Evolutionary conservation across 768 basidiomycete species (phyloP).

Genomic region (Trametes coccinea): DNA sequence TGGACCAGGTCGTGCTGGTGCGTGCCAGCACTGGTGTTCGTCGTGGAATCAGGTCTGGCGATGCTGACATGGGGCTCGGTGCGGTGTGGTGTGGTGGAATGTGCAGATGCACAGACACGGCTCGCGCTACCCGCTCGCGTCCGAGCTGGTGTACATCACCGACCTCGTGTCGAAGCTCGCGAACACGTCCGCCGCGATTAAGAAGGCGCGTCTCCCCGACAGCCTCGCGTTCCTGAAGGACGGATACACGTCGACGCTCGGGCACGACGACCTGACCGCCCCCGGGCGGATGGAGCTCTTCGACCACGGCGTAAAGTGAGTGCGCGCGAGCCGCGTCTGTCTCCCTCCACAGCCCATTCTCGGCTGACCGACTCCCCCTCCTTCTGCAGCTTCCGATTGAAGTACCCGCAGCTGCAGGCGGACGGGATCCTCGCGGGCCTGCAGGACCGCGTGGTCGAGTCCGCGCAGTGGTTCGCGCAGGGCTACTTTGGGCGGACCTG

Average conservation of each 20-base stretch:
- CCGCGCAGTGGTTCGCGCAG: constrained; percentile 42
- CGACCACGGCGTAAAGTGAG: constrained; percentile 41
- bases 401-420: constrained; percentile 33
- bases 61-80: too few species aligned
- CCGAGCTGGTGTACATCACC: constrained; percentile 35
- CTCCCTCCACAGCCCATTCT: too few species aligned
- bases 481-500: constrained; percentile 41
- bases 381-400: constrained; percentile 30
- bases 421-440: constrained; percentile 32
- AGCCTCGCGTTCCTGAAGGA: constrained; percentile 39
- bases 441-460: constrained; percentile 42
- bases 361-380: background rate
- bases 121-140: constrained; percentile 38
- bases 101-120: constrained; percentile 45
- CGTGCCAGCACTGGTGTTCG: constrained; percentile 9
- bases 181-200: constrained; percentile 27
- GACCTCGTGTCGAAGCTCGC: constrained; percentile 37
- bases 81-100: background rate
- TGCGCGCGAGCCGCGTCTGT: too few species aligned
- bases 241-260: constrained; percentile 37
- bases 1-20: constrained; percentile 43
- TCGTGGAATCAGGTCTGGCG: background rate
- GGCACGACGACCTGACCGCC: constrained; percentile 39
- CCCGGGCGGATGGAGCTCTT: constrained; percentile 42
- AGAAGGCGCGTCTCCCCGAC: constrained; percentile 33